Percentiles rank a stretch among this genome's conserved stretches.
These are phyloP conservation scores for Crucihimalaya himalaica DNA, from an alignment of 345 rosid genomes.

Conservation along the genomic window DNA sequence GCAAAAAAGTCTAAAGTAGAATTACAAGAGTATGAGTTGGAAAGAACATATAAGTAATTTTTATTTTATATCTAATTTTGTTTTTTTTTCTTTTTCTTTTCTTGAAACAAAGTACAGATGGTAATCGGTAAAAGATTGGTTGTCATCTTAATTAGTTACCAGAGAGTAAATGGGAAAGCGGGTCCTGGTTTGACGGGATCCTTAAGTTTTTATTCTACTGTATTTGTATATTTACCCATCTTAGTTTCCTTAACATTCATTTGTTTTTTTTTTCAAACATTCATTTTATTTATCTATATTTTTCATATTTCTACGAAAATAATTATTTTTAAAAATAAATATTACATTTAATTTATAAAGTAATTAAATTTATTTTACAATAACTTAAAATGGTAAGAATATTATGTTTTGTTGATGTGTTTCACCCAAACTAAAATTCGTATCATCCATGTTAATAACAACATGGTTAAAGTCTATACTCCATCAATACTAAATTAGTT, in stretches of 20 bases:
- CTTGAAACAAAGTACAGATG: background rate
- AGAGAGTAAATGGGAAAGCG: slow-evolving; percentile 25
- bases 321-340: no score
- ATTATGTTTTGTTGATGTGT: no score
- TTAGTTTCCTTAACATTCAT: background rate
- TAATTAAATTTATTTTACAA: background rate
- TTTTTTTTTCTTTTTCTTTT: no score
- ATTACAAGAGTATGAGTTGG: background rate
- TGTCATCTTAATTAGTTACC: slow-evolving; percentile 31
- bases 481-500: background rate
- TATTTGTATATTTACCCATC: background rate
- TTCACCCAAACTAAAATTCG: no score
- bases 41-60: background rate
- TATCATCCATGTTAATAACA: background rate
- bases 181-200: slow-evolving; percentile 29
- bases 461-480: background rate
- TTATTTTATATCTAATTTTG: background rate
- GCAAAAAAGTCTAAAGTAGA: no score
- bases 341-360: no score
- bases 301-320: no score
- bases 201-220: background rate
- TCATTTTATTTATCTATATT: background rate
- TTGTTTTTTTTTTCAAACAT: background rate
- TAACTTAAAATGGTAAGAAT: no score
- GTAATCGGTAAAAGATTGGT: slow-evolving; percentile 14